A percentile compares a stretch with the other conserved stretches of the same genome.
Conservation (phyloP, 2,329 filamentous ascomycete species). For the Rhynchosporium agropyri region DNA sequence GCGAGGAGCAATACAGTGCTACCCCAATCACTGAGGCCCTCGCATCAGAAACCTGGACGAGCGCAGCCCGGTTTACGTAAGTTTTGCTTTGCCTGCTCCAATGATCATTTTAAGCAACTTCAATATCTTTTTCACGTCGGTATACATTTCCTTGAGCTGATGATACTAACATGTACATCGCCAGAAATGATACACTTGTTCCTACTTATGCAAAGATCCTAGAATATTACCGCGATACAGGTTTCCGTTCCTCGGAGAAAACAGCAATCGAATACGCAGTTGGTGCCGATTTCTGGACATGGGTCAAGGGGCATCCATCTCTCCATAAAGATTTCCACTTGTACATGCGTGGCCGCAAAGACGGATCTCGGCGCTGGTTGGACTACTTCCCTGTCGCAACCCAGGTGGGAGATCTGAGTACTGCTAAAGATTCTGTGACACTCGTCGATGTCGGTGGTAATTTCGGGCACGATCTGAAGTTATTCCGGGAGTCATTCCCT, state of each 20-base stretch:
- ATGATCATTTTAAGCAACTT: background rate
- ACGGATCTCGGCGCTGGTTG: constrained; percentile 19
- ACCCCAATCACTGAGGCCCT: constrained; percentile 19
- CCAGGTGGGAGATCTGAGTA: constrained; percentile 6
- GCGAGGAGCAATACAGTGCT: constrained; percentile 21
- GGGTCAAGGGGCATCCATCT: background rate
- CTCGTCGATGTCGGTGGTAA: constrained; percentile 27
- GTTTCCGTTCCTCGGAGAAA: constrained; percentile 19
- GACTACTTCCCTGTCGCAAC: constrained; percentile 20
- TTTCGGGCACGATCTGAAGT: constrained; percentile 27
- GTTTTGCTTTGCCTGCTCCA: background rate
- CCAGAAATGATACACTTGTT: constrained; percentile 18
- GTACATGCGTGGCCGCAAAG: constrained; percentile 22
- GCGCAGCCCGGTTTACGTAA: constrained; percentile 19
- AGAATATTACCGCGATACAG: constrained; percentile 16
- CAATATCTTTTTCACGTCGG: no score
- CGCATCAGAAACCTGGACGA: constrained; percentile 19
- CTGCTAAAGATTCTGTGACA: constrained; percentile 1
- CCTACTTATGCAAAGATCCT: constrained; percentile 17
- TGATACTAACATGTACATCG: background rate
- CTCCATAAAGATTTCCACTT: constrained; percentile 19
- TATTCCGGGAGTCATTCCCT: constrained; percentile 23
- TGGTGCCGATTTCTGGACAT: constrained; percentile 16
- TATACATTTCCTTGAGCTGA: background rate
- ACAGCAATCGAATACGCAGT: constrained; percentile 21